Conservation (phyloP, 2,329 filamentous ascomycete genomes). For the Cytospora leucostoma region DNA sequence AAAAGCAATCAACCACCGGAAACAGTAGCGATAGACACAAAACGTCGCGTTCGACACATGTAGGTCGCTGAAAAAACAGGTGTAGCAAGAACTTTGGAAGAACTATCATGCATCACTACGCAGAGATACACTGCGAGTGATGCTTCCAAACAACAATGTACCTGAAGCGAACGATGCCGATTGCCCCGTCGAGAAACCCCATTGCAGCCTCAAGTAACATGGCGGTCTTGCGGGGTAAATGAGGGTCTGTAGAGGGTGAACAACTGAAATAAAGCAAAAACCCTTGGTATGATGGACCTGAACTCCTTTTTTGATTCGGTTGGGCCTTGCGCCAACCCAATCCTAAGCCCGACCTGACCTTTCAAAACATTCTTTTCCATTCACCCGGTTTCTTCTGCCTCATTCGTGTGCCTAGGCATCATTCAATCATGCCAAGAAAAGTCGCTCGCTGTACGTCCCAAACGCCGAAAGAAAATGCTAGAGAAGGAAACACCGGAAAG, state of each 20-base stretch:
- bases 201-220: slow-evolving; percentile 17
- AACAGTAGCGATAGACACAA: neutral
- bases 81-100: neutral
- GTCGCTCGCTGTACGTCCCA: slow-evolving; percentile 23
- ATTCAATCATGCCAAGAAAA: slow-evolving; percentile 19
- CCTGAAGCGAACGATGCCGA: slow-evolving; percentile 17
- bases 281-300: slow-evolving; percentile 24
- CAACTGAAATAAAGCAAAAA: slow-evolving; percentile 8
- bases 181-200: slow-evolving; percentile 4
- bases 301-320: slow-evolving; percentile 23
- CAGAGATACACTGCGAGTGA: neutral
- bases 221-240: slow-evolving; percentile 22
- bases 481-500: slow-evolving; percentile 11
- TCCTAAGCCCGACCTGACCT: slow-evolving; percentile 2
- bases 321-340: slow-evolving; percentile 4
- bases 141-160: slow-evolving; percentile 11
- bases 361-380: slow-evolving; percentile 22
- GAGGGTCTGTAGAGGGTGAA: slow-evolving; percentile 8
- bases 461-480: slow-evolving; percentile 20
- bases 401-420: slow-evolving; percentile 30
- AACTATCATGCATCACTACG: neutral
- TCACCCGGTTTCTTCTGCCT: slow-evolving; percentile 14
- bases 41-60: neutral
- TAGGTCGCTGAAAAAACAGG: neutral
- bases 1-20: neutral